A percentile compares a stretch with the other conserved stretches of the same genome.
phyloP scores from a whole-genome alignment of 2,329 filamentous ascomycete genomes.

The Aspergillus unguis region DNA sequence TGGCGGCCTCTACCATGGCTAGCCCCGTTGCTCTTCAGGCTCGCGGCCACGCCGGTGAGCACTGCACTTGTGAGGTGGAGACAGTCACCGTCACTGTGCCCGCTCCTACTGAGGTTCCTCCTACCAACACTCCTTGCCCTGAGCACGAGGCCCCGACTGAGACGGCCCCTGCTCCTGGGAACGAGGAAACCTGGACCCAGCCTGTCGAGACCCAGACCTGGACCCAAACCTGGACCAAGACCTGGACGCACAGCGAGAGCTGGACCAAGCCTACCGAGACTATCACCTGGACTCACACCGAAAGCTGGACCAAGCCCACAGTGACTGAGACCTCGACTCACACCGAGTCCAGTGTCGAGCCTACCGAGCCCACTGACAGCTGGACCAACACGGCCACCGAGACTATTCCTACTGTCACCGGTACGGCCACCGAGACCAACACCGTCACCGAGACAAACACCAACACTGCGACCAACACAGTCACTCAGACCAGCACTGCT shows the following conservation, averaged over 20 bases:
- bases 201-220: neutral
- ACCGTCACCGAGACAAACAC: neutral
- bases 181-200: neutral
- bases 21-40: constrained; percentile 13
- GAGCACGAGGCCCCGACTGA: neutral
- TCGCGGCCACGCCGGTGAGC: neutral
- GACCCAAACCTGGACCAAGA: neutral
- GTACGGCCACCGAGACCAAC: neutral
- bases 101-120: constrained; percentile 5
- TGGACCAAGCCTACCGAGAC: neutral
- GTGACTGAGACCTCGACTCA: neutral
- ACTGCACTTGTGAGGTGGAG: constrained; percentile 14
- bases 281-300: neutral
- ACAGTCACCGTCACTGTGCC: constrained; percentile 9
- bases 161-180: neutral
- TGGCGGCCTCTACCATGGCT: constrained; percentile 17
- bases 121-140: neutral
- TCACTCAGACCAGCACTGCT: neutral
- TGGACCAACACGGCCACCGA: neutral
- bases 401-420: neutral
- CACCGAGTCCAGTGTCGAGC: neutral
- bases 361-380: neutral
- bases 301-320: neutral
- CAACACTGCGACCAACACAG: neutral
- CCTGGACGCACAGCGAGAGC: neutral